phyloP scores from a whole-genome alignment of 345 rosid species.

The Corchorus olitorius region DNA sequence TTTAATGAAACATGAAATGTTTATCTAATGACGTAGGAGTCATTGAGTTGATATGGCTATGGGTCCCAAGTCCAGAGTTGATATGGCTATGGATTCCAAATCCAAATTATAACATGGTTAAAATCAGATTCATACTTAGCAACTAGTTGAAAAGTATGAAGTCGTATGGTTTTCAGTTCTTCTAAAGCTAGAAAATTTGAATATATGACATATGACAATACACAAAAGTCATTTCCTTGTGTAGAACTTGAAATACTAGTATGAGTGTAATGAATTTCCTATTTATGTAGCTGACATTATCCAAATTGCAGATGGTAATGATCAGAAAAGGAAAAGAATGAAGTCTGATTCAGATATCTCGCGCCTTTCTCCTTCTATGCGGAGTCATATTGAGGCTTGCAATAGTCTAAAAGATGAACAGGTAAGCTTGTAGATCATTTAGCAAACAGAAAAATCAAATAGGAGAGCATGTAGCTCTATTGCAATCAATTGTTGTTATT shows the following conservation, averaged over 20 bases:
- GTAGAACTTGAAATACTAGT: constrained; percentile 6
- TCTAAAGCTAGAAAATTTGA: neutral
- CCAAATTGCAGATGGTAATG: constrained; percentile 72
- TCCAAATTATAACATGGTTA: neutral
- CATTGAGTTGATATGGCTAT: neutral
- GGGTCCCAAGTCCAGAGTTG: neutral
- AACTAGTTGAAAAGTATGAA: neutral
- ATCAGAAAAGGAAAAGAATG: constrained; percentile 73
- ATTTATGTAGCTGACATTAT: constrained; percentile 29
- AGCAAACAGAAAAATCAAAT: neutral
- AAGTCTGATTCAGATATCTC: constrained; percentile 72
- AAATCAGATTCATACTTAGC: neutral
- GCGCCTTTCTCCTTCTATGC: constrained; percentile 61
- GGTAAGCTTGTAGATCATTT: constrained; percentile 44
- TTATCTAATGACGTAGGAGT: neutral
- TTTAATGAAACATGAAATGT: neutral
- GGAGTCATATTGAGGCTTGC: constrained; percentile 72
- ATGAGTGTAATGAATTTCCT: constrained; percentile 11
- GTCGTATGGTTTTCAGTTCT: neutral
- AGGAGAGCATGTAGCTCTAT: neutral
- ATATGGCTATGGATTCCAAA: neutral
- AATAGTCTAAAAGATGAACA: constrained; percentile 87
- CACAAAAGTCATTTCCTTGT: neutral
- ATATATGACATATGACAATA: neutral
- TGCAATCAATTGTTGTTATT: neutral